phyloP scores from a whole-genome alignment of 192 early-diverging fungal species.

The Gigaspora rosea region DNA sequence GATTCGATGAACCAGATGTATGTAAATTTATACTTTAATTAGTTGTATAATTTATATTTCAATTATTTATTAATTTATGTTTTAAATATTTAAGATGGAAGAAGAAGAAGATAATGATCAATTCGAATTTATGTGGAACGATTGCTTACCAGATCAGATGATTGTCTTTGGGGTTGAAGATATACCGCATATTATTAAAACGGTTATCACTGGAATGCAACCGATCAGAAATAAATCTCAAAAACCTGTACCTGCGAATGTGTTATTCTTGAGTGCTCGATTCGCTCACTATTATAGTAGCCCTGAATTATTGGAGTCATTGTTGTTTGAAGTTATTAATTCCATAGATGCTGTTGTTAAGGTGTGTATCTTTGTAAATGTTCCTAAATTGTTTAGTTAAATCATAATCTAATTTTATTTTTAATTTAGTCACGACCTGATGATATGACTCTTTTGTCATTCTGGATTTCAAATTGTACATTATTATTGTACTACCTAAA shows the following conservation, averaged over 20 bases:
- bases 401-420: background rate
- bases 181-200: conserved; percentile 72
- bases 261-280: conserved; percentile 84
- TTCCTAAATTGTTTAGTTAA: background rate
- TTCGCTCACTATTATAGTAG: conserved; percentile 84
- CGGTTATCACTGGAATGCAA: conserved; percentile 66
- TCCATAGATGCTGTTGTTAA: conserved; percentile 59
- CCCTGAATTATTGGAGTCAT: conserved; percentile 69
- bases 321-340: conserved; percentile 60
- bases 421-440: conserved; percentile 30
- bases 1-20: conserved; percentile 44
- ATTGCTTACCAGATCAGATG: conserved; percentile 90
- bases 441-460: conserved; percentile 66
- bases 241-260: conserved; percentile 77
- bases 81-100: background rate
- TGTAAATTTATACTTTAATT: conserved; percentile 1
- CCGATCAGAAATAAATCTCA: conserved; percentile 63
- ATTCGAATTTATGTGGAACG: conserved; percentile 76
- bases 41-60: background rate
- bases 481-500: conserved; percentile 86
- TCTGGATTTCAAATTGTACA: conserved; percentile 86
- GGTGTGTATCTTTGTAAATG: conserved; percentile 36
- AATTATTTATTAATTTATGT: background rate
- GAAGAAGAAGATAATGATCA: conserved; percentile 44
- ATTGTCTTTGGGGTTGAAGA: conserved; percentile 85